Conservation (phyloP, 2,329 filamentous ascomycete genomes). For the Trichophyton verrucosum region DNA sequence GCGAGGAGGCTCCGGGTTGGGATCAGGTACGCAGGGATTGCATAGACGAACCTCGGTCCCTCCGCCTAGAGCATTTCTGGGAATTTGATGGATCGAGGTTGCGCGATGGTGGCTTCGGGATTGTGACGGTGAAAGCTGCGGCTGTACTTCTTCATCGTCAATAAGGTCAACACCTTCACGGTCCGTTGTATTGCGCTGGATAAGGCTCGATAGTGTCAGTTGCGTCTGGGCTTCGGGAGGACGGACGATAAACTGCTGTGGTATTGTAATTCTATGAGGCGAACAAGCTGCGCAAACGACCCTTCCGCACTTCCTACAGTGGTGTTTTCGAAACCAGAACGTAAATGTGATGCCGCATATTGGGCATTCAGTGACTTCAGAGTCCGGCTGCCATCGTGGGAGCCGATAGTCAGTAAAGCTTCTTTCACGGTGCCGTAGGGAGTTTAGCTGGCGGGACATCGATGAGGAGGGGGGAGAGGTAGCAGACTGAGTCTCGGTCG, state of each 20-base stretch:
- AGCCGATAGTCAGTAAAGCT: slow-evolving; percentile 40
- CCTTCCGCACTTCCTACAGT: slow-evolving; percentile 90
- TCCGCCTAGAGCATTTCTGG: slow-evolving; percentile 45
- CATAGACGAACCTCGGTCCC: slow-evolving; percentile 58
- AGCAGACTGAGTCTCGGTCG: slow-evolving; percentile 22
- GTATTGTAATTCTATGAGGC: slow-evolving; percentile 88
- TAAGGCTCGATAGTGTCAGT: slow-evolving; percentile 30
- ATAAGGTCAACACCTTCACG: slow-evolving; percentile 38
- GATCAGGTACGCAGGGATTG: slow-evolving; percentile 62
- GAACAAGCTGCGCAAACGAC: slow-evolving; percentile 87
- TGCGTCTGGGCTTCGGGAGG: slow-evolving; percentile 39
- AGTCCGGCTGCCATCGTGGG: slow-evolving; percentile 80
- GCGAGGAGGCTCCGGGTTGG: slow-evolving; percentile 45
- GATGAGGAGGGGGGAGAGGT: slow-evolving; percentile 19
- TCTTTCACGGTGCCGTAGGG: slow-evolving; percentile 17
- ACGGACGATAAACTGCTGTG: slow-evolving; percentile 80
- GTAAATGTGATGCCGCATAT: slow-evolving; percentile 72
- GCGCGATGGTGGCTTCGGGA: not conserved
- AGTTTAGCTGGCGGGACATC: slow-evolving; percentile 14
- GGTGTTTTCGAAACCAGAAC: slow-evolving; percentile 80
- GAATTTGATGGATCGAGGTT: slow-evolving; percentile 13
- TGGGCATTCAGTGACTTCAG: slow-evolving; percentile 67
- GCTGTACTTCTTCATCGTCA: slow-evolving; percentile 21
- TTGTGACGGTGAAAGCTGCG: not conserved
- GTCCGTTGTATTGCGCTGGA: slow-evolving; percentile 31